Percentiles rank a stretch among this genome's conserved stretches.
Conservation (phyloP, 306 rosid genomes). For the Malus domestica region ASM211411v1 NC_041803.1:19686501-19687000, state of each 20-base stretch:
- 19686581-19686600: neutral
- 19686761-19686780: neutral
- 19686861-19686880: neutral
- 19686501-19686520: too few species aligned
- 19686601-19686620: neutral
- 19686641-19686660: neutral
- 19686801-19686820: neutral
- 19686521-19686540: too few species aligned
- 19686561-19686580: neutral
- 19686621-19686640: neutral
- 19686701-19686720: neutral
- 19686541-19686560: too few species aligned
- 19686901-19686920: slow-evolving; percentile 3
- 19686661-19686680: neutral
- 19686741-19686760: neutral
- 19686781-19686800: neutral
- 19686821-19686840: neutral
- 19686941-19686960: neutral
- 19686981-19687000: neutral
- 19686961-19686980: slow-evolving; percentile 6
- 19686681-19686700: neutral
- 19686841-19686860: neutral
- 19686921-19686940: neutral
- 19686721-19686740: neutral
- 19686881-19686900: neutral